Percentiles rank a stretch among this genome's conserved stretches.
Conservation (phyloP, 176 grass and related monocot species). For the Aegilops tauschii region DNA sequence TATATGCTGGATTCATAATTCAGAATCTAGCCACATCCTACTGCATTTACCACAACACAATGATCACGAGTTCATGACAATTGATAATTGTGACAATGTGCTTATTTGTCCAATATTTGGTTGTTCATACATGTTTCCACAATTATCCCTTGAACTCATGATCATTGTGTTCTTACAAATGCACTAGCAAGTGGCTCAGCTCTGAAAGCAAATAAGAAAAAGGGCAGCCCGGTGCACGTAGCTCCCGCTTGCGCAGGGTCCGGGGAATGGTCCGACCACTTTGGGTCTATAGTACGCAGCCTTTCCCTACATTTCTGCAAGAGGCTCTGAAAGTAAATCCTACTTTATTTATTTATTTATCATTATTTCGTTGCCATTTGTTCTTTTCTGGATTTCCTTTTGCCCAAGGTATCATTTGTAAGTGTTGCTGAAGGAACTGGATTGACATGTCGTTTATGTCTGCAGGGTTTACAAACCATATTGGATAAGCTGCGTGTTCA, state of each 20-base stretch:
- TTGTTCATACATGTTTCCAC: neutral
- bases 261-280: too few species aligned
- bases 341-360: too few species aligned
- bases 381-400: neutral
- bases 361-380: neutral
- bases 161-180: neutral
- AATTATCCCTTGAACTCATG: neutral
- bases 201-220: neutral
- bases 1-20: neutral
- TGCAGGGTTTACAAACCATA: constrained; percentile 71
- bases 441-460: constrained; percentile 16
- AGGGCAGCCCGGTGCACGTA: too few species aligned
- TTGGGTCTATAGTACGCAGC: too few species aligned
- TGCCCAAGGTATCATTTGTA: neutral
- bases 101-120: neutral
- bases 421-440: neutral
- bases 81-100: neutral
- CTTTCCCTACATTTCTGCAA: too few species aligned
- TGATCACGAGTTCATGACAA: neutral
- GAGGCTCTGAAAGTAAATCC: too few species aligned
- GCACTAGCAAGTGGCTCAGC: neutral
- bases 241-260: too few species aligned
- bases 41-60: neutral
- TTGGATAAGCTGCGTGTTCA: constrained; percentile 60
- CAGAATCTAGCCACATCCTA: neutral